phyloP scores from a whole-genome alignment of 495 filamentous ascomycete species.

The Aspergillus hancockii region DNA sequence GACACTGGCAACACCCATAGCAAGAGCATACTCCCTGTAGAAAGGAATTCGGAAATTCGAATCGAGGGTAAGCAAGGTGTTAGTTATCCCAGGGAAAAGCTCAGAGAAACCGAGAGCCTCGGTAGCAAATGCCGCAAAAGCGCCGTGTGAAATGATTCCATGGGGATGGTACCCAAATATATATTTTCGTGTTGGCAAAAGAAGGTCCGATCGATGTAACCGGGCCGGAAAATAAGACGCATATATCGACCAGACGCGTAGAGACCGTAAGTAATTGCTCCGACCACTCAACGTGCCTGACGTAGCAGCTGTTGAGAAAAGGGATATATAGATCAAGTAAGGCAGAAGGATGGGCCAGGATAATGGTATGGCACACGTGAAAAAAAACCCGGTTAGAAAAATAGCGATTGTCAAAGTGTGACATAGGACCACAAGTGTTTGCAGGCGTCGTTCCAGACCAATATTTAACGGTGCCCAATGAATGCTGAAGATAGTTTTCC shows the following conservation, averaged over 20 bases:
- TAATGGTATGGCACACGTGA: conserved; percentile 84
- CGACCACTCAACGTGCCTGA: conserved; percentile 75
- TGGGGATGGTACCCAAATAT: conserved; percentile 98
- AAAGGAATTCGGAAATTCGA: conserved; percentile 92
- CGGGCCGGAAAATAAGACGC: conserved; percentile 88
- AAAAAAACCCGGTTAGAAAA: conserved; percentile 80
- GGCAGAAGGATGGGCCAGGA: conserved; percentile 91
- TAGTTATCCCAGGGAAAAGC: conserved; percentile 95
- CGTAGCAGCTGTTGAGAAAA: conserved; percentile 73
- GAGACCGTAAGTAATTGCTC: conserved; percentile 68
- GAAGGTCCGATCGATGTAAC: conserved; percentile 75
- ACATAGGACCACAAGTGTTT: conserved; percentile 81
- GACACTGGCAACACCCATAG: conserved; percentile 83
- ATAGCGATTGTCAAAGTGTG: conserved; percentile 82
- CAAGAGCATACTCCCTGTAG: conserved; percentile 88
- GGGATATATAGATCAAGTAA: conserved; percentile 77
- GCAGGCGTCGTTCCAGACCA: conserved; percentile 79
- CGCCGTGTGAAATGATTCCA: conserved; percentile 94
- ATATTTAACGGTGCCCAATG: conserved; percentile 87
- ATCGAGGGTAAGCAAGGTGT: conserved; percentile 83
- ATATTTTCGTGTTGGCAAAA: conserved; percentile 86
- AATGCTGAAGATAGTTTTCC: conserved; percentile 52
- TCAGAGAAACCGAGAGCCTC: conserved; percentile 86
- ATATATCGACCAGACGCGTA: conserved; percentile 84
- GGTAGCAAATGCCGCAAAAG: conserved; percentile 89